Base-by-base conservation (phyloP, 805 yeast genomes). In the Candida stauntonica region DNA sequence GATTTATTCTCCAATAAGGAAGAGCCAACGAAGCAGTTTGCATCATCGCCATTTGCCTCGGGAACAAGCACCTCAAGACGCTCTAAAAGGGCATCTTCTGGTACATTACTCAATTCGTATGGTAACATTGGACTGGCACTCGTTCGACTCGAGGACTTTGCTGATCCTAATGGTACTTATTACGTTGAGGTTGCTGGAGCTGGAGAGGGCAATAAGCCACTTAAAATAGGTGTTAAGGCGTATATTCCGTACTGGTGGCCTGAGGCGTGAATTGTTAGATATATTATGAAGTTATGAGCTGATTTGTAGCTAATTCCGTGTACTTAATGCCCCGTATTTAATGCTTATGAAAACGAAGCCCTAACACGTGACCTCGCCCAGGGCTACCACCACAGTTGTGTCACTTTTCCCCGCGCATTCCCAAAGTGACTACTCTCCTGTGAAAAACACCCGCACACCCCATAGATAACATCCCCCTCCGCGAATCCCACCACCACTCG, bases 161-260 rank as follows among this genome's bases (percentile, higher is more conserved):
- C 53, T 17, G 58, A 38, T 57, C 62, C 60, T 43, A 63, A 53
- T 23, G 63, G 45, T 50, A 57, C 41, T 36, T 58, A 60, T 35
- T 52, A 50, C 31, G 44, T 66, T 18, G 61, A 59, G 34, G 20
- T 56, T 1, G 59, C 61, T 11, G 48, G 50, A 1, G 46, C 48
- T 4, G 58, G 51, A 4, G 35, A 45, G 7, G 46, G 40, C 5
- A 51, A 51, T 28, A 47, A 48, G 28, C 26, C 39, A 2, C 31
- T 56, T 12, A 54, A 52, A 30, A 51, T 78, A 7, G 70, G 70
- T 2, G 61, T 81, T 17, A 68, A 70, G 48, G 84, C 79, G 0
- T 67, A 64, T 42, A 62, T 64, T 5, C 93, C 94, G 0, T 79
- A 72, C 35, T 84, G 91, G 89, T 84, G 91, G 88, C 88, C 88